phyloP scores from a whole-genome alignment of 208 protist species.

The Kentomonas sorsogonicus region DNA sequence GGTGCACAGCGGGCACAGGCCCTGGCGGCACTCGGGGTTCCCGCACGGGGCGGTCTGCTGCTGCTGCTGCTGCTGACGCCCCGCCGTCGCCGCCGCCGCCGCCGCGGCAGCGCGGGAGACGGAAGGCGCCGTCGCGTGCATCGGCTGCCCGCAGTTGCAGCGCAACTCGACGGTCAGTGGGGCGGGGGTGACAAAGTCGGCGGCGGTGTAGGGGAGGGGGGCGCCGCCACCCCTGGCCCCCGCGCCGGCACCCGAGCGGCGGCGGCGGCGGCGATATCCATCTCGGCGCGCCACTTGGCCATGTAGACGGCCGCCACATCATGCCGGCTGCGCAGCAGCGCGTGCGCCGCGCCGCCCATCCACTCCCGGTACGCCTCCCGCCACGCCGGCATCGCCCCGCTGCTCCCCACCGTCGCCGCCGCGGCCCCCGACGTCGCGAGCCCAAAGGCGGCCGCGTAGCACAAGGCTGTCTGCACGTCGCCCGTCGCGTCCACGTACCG shows the following conservation, averaged over 20 bases:
- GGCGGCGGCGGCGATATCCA: not conserved
- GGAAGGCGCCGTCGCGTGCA: slow-evolving; percentile 32
- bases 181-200: not conserved
- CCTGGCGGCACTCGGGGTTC: slow-evolving; percentile 50
- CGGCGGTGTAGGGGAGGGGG: not conserved
- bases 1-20: slow-evolving; percentile 69
- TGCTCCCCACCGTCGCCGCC: not conserved
- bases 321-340: slow-evolving; percentile 52
- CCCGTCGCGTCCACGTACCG: slow-evolving; percentile 75
- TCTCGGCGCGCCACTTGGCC: slow-evolving; percentile 18
- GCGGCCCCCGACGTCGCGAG: slow-evolving; percentile 12
- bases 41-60: slow-evolving; percentile 18
- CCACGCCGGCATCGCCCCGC: slow-evolving; percentile 31
- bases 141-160: slow-evolving; percentile 69
- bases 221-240: not conserved
- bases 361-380: slow-evolving; percentile 54
- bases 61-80: not conserved
- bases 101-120: slow-evolving; percentile 18
- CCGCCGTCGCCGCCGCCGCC: slow-evolving; percentile 4
- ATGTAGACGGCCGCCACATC: slow-evolving; percentile 52
- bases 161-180: slow-evolving; percentile 38
- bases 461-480: slow-evolving; percentile 64
- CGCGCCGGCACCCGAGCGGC: not conserved
- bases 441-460: slow-evolving; percentile 52
- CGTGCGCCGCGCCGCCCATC: slow-evolving; percentile 47